A percentile compares a stretch with the other conserved stretches of the same genome.
These are phyloP conservation scores for Yamadazyma friedrichii DNA, from an alignment of 1,139 yeast genomes.

Conservation along the genomic window DNA sequence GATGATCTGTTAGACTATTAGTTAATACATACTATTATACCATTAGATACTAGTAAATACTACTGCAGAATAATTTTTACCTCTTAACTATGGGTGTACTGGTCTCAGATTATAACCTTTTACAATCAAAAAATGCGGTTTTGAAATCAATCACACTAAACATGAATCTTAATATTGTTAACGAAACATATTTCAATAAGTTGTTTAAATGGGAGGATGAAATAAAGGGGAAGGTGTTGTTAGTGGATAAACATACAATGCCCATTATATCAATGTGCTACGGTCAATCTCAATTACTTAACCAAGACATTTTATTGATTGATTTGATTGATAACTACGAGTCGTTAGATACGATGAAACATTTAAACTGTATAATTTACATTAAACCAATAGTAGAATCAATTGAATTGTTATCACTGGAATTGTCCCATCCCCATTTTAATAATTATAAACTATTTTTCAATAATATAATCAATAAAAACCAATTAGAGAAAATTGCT, in stretches of 20 bases:
- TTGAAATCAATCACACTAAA: not conserved
- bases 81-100: slow-evolving; percentile 1
- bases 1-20: not conserved
- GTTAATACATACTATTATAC: too few relatives aligned
- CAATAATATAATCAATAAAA: slow-evolving; percentile 71
- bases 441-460: slow-evolving; percentile 72
- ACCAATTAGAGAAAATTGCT: slow-evolving; percentile 80
- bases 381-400: slow-evolving; percentile 72
- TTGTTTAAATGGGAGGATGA: slow-evolving; percentile 26
- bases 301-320: slow-evolving; percentile 77
- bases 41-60: too few relatives aligned
- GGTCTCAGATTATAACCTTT: too few relatives aligned
- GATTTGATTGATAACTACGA: slow-evolving; percentile 65
- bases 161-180: slow-evolving; percentile 35
- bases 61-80: too few relatives aligned
- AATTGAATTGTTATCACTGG: slow-evolving; percentile 58
- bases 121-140: too few relatives aligned
- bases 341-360: slow-evolving; percentile 72
- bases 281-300: slow-evolving; percentile 80
- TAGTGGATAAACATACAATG: slow-evolving; percentile 79
- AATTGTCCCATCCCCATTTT: slow-evolving; percentile 76
- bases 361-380: slow-evolving; percentile 78
- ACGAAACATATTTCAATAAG: slow-evolving; percentile 36
- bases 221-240: slow-evolving; percentile 64
- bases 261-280: slow-evolving; percentile 81